Conservation (phyloP, 192 early-diverging fungal genomes). For the Jimgerdemannia flammicorona region DNA sequence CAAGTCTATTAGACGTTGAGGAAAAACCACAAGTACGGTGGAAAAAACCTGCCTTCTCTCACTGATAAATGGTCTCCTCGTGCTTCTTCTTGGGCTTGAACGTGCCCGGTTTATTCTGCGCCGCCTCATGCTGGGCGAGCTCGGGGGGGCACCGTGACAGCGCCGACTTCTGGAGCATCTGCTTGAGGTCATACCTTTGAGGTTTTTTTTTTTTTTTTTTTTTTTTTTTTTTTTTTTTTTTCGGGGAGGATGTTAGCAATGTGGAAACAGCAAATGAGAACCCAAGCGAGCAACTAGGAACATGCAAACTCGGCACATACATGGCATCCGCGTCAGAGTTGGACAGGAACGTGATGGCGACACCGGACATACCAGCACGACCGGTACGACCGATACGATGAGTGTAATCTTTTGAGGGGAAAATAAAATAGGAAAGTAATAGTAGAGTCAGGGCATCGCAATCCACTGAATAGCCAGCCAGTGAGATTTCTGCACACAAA, state of each 20-base stretch:
- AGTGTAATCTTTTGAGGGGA: slow-evolving; percentile 73
- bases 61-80: slow-evolving; percentile 47
- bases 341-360: slow-evolving; percentile 87
- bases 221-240: too few relatives aligned
- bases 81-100: slow-evolving; percentile 51
- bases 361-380: slow-evolving; percentile 89
- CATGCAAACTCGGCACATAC: slow-evolving; percentile 53
- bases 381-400: slow-evolving; percentile 99
- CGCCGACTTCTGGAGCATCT: slow-evolving; percentile 70
- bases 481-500: slow-evolving; percentile 18
- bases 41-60: neutral
- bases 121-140: slow-evolving; percentile 79
- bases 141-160: slow-evolving; percentile 80
- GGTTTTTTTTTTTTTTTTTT: neutral
- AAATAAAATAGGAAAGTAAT: neutral
- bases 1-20: too few relatives aligned
- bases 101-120: slow-evolving; percentile 70
- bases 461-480: neutral
- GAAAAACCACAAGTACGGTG: too few relatives aligned
- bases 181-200: slow-evolving; percentile 61
- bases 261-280: neutral
- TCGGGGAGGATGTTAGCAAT: neutral
- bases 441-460: neutral
- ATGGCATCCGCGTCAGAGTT: slow-evolving; percentile 83
- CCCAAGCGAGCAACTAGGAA: slow-evolving; percentile 14